Evolutionary conservation across 768 basidiomycete genomes (phyloP), one percentile per base, ranked within the genome.

Genomic region (Mycena galericulata): DNA sequence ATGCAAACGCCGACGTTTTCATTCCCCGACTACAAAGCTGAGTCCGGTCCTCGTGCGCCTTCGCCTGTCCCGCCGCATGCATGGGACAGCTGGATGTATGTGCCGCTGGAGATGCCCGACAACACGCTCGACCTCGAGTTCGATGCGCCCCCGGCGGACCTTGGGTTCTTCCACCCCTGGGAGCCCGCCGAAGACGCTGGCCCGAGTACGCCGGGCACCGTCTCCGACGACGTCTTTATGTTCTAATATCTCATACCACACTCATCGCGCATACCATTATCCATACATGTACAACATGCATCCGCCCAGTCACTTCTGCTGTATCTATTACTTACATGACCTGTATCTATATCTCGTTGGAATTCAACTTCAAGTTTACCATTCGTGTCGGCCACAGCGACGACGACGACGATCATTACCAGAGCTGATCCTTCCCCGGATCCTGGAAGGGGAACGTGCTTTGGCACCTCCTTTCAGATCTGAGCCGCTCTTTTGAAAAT

Each of bases 31-130:
- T 11, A 5, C n/a, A 29, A 11, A 40, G 36, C 49, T 15, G n/a
- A 50, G 2, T 47, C 12, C 18, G 32, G 20, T 14, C 18, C 34
- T 32, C 32, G 30, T 53, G 11, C 51, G 22, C 41, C 61, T 15
- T 41, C 61, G 1, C 61, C 50, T 26, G 14, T 45, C 29, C 20
- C 15, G n/a, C 11, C 62, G 1, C n/a, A 40, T 1, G 24, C 38
- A 29, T 67, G 65, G 58, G 65, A 67, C 34, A 36, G 24, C 58
- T 65, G 64, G 64, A 26, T 36, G 18, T 65, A 50, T 47, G 29
- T 49, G 1, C 64, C 64, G 1, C 45, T 57, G 46, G 64, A 65
- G 55, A 14, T 65, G 34, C 12, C 18, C 49, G 34, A 47, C 34
- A 55, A 65, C 12, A 30, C 22, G 43, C 20, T 22, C 18, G 62